These are phyloP conservation scores for Sideroxylon spinosum DNA, from an alignment of 179 eudicot genomes.

Conservation along the genomic window DNA sequence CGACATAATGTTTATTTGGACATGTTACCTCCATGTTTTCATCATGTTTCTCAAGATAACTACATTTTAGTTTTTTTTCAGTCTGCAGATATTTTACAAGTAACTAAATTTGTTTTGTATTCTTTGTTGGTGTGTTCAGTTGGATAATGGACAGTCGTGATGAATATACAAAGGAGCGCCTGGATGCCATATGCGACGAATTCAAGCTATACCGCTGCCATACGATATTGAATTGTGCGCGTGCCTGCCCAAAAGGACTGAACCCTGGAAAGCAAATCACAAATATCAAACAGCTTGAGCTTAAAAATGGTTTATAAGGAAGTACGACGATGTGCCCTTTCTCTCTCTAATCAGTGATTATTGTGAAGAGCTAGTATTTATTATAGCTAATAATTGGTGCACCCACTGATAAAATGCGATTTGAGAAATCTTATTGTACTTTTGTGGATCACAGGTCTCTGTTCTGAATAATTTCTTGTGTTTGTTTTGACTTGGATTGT, in stretches of 20 bases:
- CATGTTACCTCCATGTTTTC: not conserved
- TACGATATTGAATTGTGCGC: conserved; percentile 89
- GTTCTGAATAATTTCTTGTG: not conserved
- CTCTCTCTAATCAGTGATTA: not conserved
- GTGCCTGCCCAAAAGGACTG: conserved; percentile 95
- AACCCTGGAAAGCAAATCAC: conserved; percentile 91
- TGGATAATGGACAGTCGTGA: conserved; percentile 99
- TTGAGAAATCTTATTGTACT: not conserved
- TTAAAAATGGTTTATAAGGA: conserved; percentile 8
- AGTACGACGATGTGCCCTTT: not conserved
- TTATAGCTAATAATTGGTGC: conserved; percentile 18
- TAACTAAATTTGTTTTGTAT: not conserved
- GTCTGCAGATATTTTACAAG: not conserved
- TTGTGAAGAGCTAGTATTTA: not conserved
- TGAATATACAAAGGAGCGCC: conserved; percentile 86
- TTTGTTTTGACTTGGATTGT: not conserved
- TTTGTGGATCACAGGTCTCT: not conserved
- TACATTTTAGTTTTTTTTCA: not conserved
- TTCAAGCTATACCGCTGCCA: conserved; percentile 99
- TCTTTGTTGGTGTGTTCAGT: conserved; percentile 37
- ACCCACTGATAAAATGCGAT: conserved; percentile 6
- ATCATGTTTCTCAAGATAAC: not conserved
- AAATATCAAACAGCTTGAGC: conserved; percentile 76
- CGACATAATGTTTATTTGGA: not conserved
- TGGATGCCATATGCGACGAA: conserved; percentile 83